Conservation (phyloP, 176 grass and related monocot species). For the Aegilops speltoides region DNA sequence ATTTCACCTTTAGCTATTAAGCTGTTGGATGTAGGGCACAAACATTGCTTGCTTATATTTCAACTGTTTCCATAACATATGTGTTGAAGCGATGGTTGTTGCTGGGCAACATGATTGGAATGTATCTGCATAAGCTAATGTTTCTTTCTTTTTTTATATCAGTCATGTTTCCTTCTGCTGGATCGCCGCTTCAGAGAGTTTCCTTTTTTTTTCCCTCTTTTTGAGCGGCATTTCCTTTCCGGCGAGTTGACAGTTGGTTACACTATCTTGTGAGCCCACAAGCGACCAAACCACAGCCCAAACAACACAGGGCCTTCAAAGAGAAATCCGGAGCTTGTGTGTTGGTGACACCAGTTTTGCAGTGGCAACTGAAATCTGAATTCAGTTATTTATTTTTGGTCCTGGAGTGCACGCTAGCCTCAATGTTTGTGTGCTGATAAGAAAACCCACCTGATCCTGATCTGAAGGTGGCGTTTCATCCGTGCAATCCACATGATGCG, state of each 20-base stretch:
- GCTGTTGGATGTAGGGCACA: neutral
- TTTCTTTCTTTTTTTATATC: neutral
- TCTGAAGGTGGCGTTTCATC: slow-evolving; percentile 17
- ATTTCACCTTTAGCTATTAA: neutral
- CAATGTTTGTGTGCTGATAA: neutral
- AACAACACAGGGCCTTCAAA: neutral
- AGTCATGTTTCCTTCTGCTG: neutral
- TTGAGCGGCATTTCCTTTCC: neutral
- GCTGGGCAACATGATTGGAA: neutral
- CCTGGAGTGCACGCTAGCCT: neutral
- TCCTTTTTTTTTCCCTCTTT: neutral
- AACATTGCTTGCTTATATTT: neutral
- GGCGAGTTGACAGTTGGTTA: neutral
- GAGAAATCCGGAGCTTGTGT: neutral
- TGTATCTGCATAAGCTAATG: neutral
- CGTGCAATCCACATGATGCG: neutral
- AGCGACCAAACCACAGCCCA: neutral
- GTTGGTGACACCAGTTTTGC: neutral
- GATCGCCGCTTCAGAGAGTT: neutral
- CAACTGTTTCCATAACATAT: neutral
- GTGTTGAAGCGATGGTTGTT: neutral
- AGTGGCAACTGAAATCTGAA: neutral
- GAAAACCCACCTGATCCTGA: neutral
- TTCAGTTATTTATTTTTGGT: neutral
- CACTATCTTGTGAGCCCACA: neutral